phyloP scores from a whole-genome alignment of 371 early-diverging fungal genomes.

The Apophysomyces sp. region DNA sequence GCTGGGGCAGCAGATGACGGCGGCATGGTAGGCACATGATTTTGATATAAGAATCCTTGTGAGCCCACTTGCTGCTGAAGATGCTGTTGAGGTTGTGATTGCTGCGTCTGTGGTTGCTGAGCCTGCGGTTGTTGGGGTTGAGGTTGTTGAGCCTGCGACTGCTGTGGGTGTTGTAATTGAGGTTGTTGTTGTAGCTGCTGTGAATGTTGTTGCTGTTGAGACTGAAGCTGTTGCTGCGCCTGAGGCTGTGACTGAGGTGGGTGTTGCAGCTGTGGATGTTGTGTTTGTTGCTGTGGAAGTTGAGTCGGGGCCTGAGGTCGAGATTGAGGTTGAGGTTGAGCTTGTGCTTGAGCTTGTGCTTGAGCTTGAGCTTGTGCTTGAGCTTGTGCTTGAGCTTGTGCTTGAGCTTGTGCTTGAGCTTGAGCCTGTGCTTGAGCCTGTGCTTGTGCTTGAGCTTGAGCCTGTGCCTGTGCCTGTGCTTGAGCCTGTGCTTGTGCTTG shows the following conservation, averaged over 20 bases:
- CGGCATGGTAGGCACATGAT: not conserved
- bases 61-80: constrained; percentile 11
- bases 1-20: not conserved
- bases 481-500: constrained; percentile 13
- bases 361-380: constrained; percentile 14
- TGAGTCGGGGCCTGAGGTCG: constrained; percentile 17
- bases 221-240: not conserved
- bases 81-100: constrained; percentile 16
- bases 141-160: constrained; percentile 11
- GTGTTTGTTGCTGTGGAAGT: constrained; percentile 14
- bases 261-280: constrained; percentile 17
- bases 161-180: constrained; percentile 6
- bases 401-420: constrained; percentile 16
- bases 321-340: constrained; percentile 8
- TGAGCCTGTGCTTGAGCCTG: constrained; percentile 19
- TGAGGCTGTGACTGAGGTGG: constrained; percentile 4
- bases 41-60: not conserved
- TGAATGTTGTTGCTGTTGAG: constrained; percentile 4
- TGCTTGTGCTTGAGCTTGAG: constrained; percentile 14
- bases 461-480: constrained; percentile 4
- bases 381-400: constrained; percentile 4
- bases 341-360: constrained; percentile 12
- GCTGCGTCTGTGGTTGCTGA: constrained; percentile 6
- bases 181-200: constrained; percentile 14
- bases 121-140: constrained; percentile 12